Conservation (phyloP, 805 yeast genomes). For the Ogataea degrootiae region DNA sequence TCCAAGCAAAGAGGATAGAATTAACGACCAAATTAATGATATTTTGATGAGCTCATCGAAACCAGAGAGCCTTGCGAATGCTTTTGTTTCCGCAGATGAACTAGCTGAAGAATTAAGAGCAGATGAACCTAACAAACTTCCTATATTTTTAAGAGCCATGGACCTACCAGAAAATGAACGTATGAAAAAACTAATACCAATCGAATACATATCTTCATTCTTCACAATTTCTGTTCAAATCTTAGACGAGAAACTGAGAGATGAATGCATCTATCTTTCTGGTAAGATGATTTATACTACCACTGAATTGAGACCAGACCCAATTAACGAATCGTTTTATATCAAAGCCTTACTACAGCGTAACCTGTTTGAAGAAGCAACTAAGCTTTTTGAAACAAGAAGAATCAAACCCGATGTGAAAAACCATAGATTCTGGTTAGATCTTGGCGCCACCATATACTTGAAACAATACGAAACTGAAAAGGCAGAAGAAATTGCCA, state of each 20-base stretch:
- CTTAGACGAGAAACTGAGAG: slow-evolving; percentile 28
- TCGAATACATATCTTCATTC: slow-evolving; percentile 32
- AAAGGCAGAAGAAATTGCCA: slow-evolving; percentile 33
- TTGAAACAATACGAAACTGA: slow-evolving; percentile 30
- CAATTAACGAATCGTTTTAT: slow-evolving; percentile 46
- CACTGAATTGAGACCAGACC: slow-evolving; percentile 43
- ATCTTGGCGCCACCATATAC: slow-evolving; percentile 40
- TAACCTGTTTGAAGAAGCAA: slow-evolving; percentile 33
- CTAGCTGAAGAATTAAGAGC: slow-evolving; percentile 15
- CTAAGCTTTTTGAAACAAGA: slow-evolving; percentile 32
- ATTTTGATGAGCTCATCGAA: slow-evolving; percentile 13
- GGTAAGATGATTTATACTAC: slow-evolving; percentile 40
- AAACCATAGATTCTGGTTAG: slow-evolving; percentile 49
- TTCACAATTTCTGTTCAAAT: slow-evolving; percentile 39
- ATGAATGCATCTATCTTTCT: slow-evolving; percentile 32
- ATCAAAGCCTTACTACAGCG: slow-evolving; percentile 38
- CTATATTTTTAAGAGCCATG: slow-evolving; percentile 20
- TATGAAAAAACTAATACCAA: slow-evolving; percentile 20
- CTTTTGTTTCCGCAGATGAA: slow-evolving; percentile 17
- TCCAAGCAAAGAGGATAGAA: not conserved
- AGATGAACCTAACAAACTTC: slow-evolving; percentile 22
- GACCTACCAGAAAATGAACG: slow-evolving; percentile 14
- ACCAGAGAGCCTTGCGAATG: slow-evolving; percentile 17
- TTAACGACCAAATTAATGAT: slow-evolving; percentile 10
- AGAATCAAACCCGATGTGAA: slow-evolving; percentile 29